Conservation (phyloP, 352 stramenopile species). For the Pythium periplocum region DNA sequence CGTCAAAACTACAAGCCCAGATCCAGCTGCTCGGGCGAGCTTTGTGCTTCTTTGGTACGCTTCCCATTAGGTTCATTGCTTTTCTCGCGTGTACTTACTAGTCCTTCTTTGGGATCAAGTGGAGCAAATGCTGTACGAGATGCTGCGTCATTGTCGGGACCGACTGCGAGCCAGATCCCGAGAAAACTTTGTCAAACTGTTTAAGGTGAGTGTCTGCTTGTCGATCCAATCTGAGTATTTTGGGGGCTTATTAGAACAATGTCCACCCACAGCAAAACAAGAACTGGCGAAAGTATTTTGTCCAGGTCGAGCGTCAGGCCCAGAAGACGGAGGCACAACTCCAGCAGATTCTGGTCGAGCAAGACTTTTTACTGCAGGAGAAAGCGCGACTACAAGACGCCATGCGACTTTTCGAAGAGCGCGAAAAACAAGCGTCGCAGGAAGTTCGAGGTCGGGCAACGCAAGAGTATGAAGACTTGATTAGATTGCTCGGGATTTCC, state of each 20-base stretch:
- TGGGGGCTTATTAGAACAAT: no score
- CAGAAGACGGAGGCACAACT: constrained; percentile 30
- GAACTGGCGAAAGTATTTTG: constrained; percentile 70
- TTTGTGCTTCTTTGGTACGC: constrained; percentile 43
- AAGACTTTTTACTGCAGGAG: constrained; percentile 26
- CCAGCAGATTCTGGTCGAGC: constrained; percentile 21
- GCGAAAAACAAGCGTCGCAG: constrained; percentile 12
- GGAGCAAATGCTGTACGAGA: constrained; percentile 55
- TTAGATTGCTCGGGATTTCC: constrained; percentile 31
- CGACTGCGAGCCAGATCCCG: constrained; percentile 34
- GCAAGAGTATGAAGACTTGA: constrained; percentile 13
- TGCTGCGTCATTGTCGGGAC: constrained; percentile 52
- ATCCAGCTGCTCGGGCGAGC: constrained; percentile 26
- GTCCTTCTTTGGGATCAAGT: constrained; percentile 22
- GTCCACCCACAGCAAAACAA: constrained; percentile 38
- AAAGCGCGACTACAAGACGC: constrained; percentile 18
- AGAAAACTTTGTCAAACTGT: constrained; percentile 49
- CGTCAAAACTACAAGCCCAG: constrained; percentile 1
- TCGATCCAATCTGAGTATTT: background rate
- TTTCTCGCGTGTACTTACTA: background rate
- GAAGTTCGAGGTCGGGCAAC: background rate
- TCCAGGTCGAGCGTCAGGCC: constrained; percentile 42
- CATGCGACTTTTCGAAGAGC: constrained; percentile 16
- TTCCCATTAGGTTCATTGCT: background rate
- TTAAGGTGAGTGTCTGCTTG: constrained; percentile 31